Percentiles rank a stretch among this genome's conserved stretches.
phyloP scores from a whole-genome alignment of 495 filamentous ascomycete species.

The Daldinia grandis region DNA sequence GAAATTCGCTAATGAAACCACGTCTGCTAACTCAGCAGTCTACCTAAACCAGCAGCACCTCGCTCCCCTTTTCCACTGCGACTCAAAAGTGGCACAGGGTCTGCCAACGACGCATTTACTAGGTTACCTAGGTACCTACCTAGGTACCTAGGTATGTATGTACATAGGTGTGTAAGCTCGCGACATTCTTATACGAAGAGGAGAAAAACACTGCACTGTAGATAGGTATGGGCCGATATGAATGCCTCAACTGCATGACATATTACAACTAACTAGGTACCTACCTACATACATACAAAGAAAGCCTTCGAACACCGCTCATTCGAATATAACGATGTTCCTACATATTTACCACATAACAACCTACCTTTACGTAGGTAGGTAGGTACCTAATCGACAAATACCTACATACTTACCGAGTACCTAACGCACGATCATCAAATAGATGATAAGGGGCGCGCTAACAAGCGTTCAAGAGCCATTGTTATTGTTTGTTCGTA shows the following conservation, averaged over 20 bases:
- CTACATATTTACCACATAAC: too few relatives aligned
- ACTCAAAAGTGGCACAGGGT: neutral
- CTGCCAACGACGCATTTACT: neutral
- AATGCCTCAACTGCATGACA: constrained; percentile 31
- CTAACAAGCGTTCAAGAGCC: constrained; percentile 16
- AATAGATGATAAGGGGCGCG: constrained; percentile 9
- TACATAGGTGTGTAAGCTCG: neutral
- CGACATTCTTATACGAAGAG: constrained; percentile 3
- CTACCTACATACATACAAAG: too few relatives aligned
- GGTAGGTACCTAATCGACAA: neutral
- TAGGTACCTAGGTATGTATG: too few relatives aligned
- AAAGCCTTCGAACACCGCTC: constrained; percentile 20
- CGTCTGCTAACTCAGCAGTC: neutral
- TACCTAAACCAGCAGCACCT: neutral
- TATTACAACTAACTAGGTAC: constrained; percentile 9
- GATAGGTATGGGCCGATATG: constrained; percentile 35
- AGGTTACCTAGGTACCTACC: too few relatives aligned
- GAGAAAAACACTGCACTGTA: constrained; percentile 16
- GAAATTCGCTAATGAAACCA: neutral
- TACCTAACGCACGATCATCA: neutral
- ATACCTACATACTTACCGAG: neutral
- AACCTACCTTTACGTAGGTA: too few relatives aligned
- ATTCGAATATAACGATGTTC: constrained; percentile 13
- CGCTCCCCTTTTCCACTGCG: neutral
- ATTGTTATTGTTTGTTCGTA: constrained; percentile 29